Percentiles rank a stretch among this genome's conserved stretches.
phyloP scores from a whole-genome alignment of 192 early-diverging fungal species.

The Mortierella alpina region DNA sequence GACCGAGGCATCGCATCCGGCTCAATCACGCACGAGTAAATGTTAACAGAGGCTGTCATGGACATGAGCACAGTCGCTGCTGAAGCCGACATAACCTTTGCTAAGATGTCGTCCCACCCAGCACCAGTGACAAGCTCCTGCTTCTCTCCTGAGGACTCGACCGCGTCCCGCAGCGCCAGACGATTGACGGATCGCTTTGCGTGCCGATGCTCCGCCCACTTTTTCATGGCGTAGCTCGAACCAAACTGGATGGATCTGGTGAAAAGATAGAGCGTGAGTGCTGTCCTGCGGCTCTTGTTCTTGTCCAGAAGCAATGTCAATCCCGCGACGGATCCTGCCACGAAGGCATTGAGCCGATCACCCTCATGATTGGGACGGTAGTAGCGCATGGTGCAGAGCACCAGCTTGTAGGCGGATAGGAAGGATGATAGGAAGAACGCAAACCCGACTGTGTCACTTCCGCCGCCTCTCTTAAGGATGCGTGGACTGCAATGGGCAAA shows the following conservation, averaged over 20 bases:
- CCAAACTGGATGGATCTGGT: slow-evolving; percentile 74
- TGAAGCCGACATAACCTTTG: slow-evolving; percentile 49
- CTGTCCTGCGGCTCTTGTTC: slow-evolving; percentile 65
- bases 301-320: slow-evolving; percentile 70
- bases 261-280: slow-evolving; percentile 73
- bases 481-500: slow-evolving; percentile 31
- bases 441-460: slow-evolving; percentile 73
- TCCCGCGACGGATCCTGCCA: slow-evolving; percentile 72
- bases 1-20: slow-evolving; percentile 66
- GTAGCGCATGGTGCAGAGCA: slow-evolving; percentile 70
- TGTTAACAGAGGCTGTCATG: slow-evolving; percentile 59
- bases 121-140: slow-evolving; percentile 18
- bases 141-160: slow-evolving; percentile 18
- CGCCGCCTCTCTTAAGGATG: slow-evolving; percentile 59
- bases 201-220: slow-evolving; percentile 59
- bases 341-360: slow-evolving; percentile 71
- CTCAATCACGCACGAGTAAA: slow-evolving; percentile 64
- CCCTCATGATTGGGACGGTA: slow-evolving; percentile 52
- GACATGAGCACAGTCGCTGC: slow-evolving; percentile 62
- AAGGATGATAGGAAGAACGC: slow-evolving; percentile 74
- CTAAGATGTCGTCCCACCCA: slow-evolving; percentile 61
- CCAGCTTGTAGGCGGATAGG: slow-evolving; percentile 71
- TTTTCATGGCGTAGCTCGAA: slow-evolving; percentile 69
- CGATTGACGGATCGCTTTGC: slow-evolving; percentile 27
- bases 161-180: slow-evolving; percentile 20